Evolutionary conservation across 2,329 filamentous ascomycete genomes (phyloP).

Genomic region (Sporothrix mexicana): DNA sequence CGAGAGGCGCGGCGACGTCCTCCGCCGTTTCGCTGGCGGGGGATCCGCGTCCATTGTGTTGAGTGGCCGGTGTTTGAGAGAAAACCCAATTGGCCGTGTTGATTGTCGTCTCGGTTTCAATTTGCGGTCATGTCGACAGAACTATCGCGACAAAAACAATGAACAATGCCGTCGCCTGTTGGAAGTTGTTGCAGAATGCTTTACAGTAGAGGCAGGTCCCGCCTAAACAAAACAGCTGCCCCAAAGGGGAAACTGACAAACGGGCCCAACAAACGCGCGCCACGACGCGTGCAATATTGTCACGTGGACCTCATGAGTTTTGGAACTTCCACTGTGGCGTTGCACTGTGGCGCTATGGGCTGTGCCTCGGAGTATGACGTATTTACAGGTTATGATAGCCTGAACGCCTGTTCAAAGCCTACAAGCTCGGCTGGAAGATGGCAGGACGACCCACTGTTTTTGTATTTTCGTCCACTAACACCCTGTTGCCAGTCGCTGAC

Average conservation of each 20-base stretch:
- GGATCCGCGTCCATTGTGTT: slow-evolving; percentile 49
- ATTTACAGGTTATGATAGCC: background rate
- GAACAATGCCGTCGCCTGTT: background rate
- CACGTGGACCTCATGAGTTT: background rate
- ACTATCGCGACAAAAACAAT: background rate
- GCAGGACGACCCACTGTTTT: too few species aligned
- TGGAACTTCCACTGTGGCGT: background rate
- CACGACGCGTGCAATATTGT: slow-evolving; percentile 10
- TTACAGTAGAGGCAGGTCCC: background rate
- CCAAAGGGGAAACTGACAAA: slow-evolving; percentile 21
- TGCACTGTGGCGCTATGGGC: background rate
- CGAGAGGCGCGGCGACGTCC: slow-evolving; percentile 62
- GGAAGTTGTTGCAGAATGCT: slow-evolving; percentile 2
- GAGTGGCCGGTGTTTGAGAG: background rate
- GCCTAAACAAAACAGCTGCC: slow-evolving; percentile 27
- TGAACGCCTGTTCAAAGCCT: background rate
- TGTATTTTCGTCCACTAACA: too few species aligned
- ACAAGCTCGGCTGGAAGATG: background rate
- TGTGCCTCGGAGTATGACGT: slow-evolving; percentile 19
- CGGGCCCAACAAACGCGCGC: background rate
- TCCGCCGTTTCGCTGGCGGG: slow-evolving; percentile 68
- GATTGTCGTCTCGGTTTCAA: background rate
- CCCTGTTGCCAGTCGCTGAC: background rate
- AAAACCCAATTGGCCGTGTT: background rate
- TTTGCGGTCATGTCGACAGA: background rate